Base-by-base conservation (phyloP, 2,329 filamentous ascomycete species). In the Didymella pomorum region DNA sequence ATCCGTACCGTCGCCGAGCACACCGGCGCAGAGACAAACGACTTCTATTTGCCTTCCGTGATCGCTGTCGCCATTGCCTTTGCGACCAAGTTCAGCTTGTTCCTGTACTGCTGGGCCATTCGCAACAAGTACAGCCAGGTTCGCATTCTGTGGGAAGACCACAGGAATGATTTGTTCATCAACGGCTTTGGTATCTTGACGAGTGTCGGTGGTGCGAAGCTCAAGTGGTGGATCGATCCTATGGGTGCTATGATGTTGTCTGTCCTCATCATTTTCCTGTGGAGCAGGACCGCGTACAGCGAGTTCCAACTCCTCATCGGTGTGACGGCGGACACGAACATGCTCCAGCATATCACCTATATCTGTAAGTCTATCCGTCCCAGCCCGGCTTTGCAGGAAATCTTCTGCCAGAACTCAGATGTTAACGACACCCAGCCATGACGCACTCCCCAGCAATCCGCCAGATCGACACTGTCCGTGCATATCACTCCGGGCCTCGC, bases 91-190 rank as follows among this genome's bases (percentile, higher is more conserved):
- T 81, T 98, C 16, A 71, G 70, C 5, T 83, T 98, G 0, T 98
- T 97, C 77, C 69, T 96, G 25, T 98, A 97, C 81, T 98, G 95
- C 80, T 98, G 90, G 87, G 87, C 91, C 4, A 79, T 98, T 70
- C 89, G 94, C 66, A 89, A 97, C 80, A 91, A 92, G 70, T 97
- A 98, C 81, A 92, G 88, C 60, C 93, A 97, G 77, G 87, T 97
- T 63, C 86, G 90, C 56, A 97, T 97, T 73, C 82, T 98, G 14
- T 97, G 93, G 93, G 91, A 96, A 77, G 94, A 98, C 72, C 95
- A 99, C 80, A 89, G 95, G 61, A 99, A 99, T 73, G 95, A 99
- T 73, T 83, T 99, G n/a, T 83, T 97, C 70, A 92, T 99, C 84
- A 99, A 98, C 76, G 92, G 92, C 52, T 92, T 96, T 67, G 93